Percentiles rank a stretch among this genome's conserved stretches.
phyloP scores from a whole-genome alignment of 2,329 filamentous ascomycete species.

The Aspergillus novoparasiticus region DNA sequence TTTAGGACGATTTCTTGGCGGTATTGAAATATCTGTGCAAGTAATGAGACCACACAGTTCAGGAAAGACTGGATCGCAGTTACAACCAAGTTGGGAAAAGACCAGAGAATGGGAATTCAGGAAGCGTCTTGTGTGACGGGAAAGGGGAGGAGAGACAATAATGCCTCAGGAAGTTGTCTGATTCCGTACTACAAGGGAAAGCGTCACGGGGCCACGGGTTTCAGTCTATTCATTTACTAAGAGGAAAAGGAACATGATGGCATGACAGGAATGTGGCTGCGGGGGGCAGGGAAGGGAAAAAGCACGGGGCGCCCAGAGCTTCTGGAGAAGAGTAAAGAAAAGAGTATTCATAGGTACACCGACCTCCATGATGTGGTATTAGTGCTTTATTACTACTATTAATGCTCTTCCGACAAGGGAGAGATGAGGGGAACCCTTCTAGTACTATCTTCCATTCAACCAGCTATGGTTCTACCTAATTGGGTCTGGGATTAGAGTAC shows the following conservation, averaged over 20 bases:
- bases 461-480: neutral
- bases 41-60: neutral
- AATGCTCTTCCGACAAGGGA: neutral
- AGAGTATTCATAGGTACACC: neutral
- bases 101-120: neutral
- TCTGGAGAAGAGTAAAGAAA: neutral
- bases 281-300: slow-evolving; percentile 5
- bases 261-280: slow-evolving; percentile 13
- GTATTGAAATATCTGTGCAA: neutral
- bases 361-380: neutral
- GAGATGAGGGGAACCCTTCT: neutral
- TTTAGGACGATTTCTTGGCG: neutral
- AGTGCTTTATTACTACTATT: neutral
- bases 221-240: neutral
- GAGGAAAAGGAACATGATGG: slow-evolving; percentile 4
- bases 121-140: slow-evolving; percentile 11
- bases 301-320: neutral
- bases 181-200: slow-evolving; percentile 9
- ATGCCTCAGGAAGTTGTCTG: slow-evolving; percentile 1
- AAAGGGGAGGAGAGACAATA: neutral
- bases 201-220: slow-evolving; percentile 5
- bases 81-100: neutral
- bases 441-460: neutral
- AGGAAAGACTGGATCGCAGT: neutral
- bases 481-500: neutral